Evolutionary conservation across 768 basidiomycete species (phyloP).

Genomic region (Tubosaeta brunneosetosa): DNA sequence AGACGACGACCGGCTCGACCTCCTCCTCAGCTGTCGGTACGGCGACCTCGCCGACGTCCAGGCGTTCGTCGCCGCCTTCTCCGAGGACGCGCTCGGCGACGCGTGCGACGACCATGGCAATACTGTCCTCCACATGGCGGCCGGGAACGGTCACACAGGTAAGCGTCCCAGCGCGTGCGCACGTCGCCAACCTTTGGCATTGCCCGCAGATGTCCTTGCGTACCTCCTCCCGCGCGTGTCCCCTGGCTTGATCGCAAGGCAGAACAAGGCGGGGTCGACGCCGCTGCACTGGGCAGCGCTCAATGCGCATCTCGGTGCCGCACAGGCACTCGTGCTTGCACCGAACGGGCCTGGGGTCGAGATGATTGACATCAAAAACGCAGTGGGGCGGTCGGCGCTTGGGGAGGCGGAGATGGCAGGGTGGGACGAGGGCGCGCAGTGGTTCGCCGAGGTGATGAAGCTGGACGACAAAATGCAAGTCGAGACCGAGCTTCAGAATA

Average conservation of each 20-base stretch:
- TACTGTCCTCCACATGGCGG: conserved; percentile 79
- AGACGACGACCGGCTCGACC: conserved; percentile 60
- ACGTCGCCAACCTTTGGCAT: conserved; percentile 40
- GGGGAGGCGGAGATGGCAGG: conserved; percentile 75
- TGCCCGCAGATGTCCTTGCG: conserved; percentile 64
- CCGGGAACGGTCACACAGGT: conserved; percentile 89
- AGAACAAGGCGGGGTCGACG: conserved; percentile 74
- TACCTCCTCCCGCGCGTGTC: conserved; percentile 62
- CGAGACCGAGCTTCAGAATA: conserved; percentile 68
- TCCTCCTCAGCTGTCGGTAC: conserved; percentile 81
- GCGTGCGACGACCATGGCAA: conserved; percentile 76
- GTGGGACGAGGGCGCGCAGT: conserved; percentile 81
- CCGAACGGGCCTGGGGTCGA: conserved; percentile 55
- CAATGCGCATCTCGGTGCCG: conserved; percentile 67
- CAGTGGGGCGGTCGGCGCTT: conserved; percentile 68
- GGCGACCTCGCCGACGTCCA: conserved; percentile 81
- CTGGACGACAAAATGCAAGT: conserved; percentile 49
- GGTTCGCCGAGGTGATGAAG: conserved; percentile 79
- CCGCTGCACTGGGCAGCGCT: conserved; percentile 90
- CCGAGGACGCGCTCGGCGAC: conserved; percentile 41
- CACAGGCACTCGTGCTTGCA: conserved; percentile 55
- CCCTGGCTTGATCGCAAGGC: conserved; percentile 50
- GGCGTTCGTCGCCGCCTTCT: conserved; percentile 57
- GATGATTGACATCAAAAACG: conserved; percentile 74
- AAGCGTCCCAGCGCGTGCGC: conserved; percentile 17